Conservation (phyloP, 2,329 filamentous ascomycete genomes). For the Aureobasidium sp. region DNA sequence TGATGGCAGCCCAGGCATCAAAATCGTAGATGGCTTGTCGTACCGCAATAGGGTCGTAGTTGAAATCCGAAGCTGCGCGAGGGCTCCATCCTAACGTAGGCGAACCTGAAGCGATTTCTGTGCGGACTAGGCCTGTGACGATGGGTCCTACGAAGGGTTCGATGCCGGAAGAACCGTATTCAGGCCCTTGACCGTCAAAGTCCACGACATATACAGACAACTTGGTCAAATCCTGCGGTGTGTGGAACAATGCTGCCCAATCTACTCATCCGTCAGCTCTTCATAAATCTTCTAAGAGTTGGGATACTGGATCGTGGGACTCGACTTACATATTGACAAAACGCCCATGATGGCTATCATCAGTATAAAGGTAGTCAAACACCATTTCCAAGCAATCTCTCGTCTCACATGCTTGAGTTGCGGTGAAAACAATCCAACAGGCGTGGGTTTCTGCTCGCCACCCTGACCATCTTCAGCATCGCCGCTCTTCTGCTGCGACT, state of each 20-base stretch:
- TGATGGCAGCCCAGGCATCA: slow-evolving; percentile 53
- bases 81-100: slow-evolving; percentile 46
- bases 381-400: slow-evolving; percentile 37
- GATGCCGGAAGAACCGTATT: slow-evolving; percentile 39
- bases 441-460: slow-evolving; percentile 20
- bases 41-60: slow-evolving; percentile 50
- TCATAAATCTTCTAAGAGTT: too few relatives aligned
- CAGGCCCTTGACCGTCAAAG: slow-evolving; percentile 53
- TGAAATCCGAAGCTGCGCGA: slow-evolving; percentile 45
- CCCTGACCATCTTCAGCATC: slow-evolving; percentile 3
- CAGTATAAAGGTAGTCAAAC: slow-evolving; percentile 42
- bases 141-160: slow-evolving; percentile 51
- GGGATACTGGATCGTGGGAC: background rate
- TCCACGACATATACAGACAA: slow-evolving; percentile 55
- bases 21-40: slow-evolving; percentile 54
- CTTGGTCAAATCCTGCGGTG: slow-evolving; percentile 42
- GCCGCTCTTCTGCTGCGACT: slow-evolving; percentile 3
- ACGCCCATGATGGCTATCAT: slow-evolving; percentile 50
- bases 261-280: slow-evolving; percentile 24
- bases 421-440: slow-evolving; percentile 43
- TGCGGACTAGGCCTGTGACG: slow-evolving; percentile 41
- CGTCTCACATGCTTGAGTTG: slow-evolving; percentile 34
- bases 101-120: slow-evolving; percentile 35
- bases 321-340: slow-evolving; percentile 40
- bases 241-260: slow-evolving; percentile 52